These are phyloP conservation scores for Acer negundo DNA, from an alignment of 345 rosid genomes.

Conservation along the genomic window DNA sequence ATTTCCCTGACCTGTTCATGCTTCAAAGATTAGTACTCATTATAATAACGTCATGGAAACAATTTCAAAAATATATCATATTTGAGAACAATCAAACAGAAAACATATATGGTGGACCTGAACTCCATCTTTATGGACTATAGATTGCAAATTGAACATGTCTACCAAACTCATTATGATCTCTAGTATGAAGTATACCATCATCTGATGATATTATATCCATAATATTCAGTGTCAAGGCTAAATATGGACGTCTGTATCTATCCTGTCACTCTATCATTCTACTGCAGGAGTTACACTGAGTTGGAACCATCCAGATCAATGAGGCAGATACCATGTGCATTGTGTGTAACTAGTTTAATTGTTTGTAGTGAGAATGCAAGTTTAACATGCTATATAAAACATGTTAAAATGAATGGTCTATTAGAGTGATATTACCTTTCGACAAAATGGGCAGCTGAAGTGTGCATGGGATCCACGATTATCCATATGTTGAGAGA, in stretches of 20 bases:
- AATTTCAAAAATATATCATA: conserved; percentile 1
- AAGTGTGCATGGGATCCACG: conserved; percentile 32
- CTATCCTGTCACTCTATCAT: not conserved
- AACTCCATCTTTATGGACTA: not conserved
- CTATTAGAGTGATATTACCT: conserved; percentile 52
- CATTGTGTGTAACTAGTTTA: not conserved
- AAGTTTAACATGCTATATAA: not conserved
- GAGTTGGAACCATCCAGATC: not conserved
- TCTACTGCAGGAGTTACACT: not conserved
- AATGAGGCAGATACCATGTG: not conserved
- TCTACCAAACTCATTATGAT: not conserved
- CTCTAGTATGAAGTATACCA: not conserved
- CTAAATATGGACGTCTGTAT: not conserved
- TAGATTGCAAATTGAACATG: conserved; percentile 1
- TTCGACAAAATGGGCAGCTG: conserved; percentile 98
- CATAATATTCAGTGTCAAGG: not conserved
- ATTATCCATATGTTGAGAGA: conserved; percentile 24
- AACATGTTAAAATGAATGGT: not conserved
- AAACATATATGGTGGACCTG: not conserved
- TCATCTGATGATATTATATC: conserved; percentile 3
- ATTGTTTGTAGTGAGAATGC: not conserved
- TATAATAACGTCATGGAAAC: not conserved
- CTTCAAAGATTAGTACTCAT: conserved; percentile 19
- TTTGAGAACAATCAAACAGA: not conserved
- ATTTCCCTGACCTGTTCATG: conserved; percentile 84